A percentile compares a stretch with the other conserved stretches of the same genome.
Conservation (phyloP, 768 basidiomycete species). For the Boletus sensibilis region DNA sequence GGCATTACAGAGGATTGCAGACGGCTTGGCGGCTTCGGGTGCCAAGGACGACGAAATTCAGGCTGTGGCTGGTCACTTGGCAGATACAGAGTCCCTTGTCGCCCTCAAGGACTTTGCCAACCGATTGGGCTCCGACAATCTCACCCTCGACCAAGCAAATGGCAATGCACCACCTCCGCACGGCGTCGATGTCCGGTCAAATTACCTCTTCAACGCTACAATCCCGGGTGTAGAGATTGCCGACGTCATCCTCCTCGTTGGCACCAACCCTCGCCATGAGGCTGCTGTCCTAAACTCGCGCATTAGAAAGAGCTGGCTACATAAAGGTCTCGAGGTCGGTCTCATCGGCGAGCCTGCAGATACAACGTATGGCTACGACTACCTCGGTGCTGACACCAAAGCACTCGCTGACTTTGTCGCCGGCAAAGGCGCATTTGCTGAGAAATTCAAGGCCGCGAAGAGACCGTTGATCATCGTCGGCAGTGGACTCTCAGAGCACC, state of each 20-base stretch:
- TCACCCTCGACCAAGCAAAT: constrained; percentile 70
- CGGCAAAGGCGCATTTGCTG: constrained; percentile 76
- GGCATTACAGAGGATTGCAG: constrained; percentile 71
- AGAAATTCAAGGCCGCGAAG: constrained; percentile 87
- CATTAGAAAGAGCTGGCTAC: constrained; percentile 92
- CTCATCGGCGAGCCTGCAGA: constrained; percentile 89
- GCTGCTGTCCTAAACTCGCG: constrained; percentile 97
- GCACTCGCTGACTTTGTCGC: constrained; percentile 74
- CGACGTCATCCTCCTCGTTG: constrained; percentile 89
- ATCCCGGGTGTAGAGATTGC: constrained; percentile 90
- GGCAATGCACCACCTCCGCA: constrained; percentile 70
- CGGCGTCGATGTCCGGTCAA: constrained; percentile 88
- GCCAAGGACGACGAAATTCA: constrained; percentile 92
- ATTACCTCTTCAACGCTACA: constrained; percentile 94
- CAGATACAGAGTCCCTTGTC: constrained; percentile 92
- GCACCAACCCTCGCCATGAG: constrained; percentile 96
- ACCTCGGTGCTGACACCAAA: constrained; percentile 75
- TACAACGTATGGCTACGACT: constrained; percentile 90
- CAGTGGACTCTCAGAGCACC: constrained; percentile 79
- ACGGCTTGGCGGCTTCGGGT: constrained; percentile 77
- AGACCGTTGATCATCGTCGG: constrained; percentile 93
- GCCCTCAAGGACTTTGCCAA: constrained; percentile 93
- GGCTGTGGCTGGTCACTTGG: constrained; percentile 88
- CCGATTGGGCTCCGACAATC: constrained; percentile 92
- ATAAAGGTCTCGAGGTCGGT: constrained; percentile 82